phyloP scores from a whole-genome alignment of 257 asterid genomes.

The Solanum okadae region DNA sequence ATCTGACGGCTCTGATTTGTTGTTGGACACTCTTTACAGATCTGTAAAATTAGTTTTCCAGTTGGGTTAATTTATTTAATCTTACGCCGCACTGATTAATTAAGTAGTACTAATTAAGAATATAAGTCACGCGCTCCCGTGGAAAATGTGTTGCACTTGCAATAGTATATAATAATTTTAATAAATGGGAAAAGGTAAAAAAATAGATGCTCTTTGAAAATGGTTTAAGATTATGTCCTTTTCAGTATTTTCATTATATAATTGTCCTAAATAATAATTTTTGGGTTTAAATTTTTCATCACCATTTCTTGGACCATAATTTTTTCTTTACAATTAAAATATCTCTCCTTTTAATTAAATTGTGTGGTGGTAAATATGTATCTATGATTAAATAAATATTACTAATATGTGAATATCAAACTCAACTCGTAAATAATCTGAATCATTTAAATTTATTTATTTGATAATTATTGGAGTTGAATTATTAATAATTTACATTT shows the following conservation, averaged over 20 bases:
- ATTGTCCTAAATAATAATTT: background rate
- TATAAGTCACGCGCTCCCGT: background rate
- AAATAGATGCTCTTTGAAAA: background rate
- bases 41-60: background rate
- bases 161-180: background rate
- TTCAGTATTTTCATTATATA: background rate
- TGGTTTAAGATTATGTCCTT: background rate
- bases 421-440: background rate
- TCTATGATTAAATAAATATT: background rate
- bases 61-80: background rate
- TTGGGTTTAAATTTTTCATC: background rate
- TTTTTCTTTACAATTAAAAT: background rate
- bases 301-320: background rate
- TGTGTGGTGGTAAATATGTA: background rate
- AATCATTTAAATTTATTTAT: background rate
- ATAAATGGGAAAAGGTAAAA: background rate
- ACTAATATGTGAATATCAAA: background rate
- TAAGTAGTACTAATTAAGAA: background rate
- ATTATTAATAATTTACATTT: background rate
- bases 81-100: background rate
- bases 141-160: background rate
- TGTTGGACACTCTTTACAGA: background rate
- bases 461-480: background rate
- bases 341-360: background rate
- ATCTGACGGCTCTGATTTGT: background rate